A percentile compares a stretch with the other conserved stretches of the same genome.
Conservation (phyloP, 306 rosid species). For the Hippophae tibetana region DNA sequence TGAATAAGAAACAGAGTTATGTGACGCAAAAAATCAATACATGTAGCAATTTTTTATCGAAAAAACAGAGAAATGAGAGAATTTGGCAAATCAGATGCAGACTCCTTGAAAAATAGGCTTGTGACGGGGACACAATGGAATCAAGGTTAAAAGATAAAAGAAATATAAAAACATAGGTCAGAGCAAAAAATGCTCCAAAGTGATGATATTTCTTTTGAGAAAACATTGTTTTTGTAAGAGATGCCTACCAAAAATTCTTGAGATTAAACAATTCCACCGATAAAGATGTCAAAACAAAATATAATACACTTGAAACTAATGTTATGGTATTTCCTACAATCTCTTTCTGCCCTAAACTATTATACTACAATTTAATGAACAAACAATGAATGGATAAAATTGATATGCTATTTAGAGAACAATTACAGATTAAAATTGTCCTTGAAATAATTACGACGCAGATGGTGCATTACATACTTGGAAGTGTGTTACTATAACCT, state of each 20-base stretch:
- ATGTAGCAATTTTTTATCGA: no score
- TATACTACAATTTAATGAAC: constrained; percentile 21
- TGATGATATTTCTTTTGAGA: no score
- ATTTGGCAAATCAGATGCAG: no score
- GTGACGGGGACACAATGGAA: no score
- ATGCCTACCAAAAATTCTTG: background rate
- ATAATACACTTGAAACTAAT: constrained; percentile 12
- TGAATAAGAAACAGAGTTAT: no score
- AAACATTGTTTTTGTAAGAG: constrained; percentile 1
- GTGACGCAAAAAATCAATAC: no score
- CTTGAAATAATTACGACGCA: constrained; percentile 14
- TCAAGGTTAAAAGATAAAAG: no score
- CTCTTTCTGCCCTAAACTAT: constrained; percentile 23
- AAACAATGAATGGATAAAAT: constrained; percentile 62
- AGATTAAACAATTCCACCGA: background rate
- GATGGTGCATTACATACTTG: constrained; percentile 4
- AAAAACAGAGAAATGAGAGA: no score
- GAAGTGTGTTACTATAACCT: constrained; percentile 6
- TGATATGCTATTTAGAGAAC: background rate
- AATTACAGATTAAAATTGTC: constrained; percentile 20
- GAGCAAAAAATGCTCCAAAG: no score
- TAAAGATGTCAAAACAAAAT: constrained; percentile 1
- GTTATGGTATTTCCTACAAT: constrained; percentile 16
- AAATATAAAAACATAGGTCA: no score
- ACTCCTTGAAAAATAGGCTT: no score